These are phyloP conservation scores for Spatholobus suberectus DNA, from an alignment of 306 rosid species.

Conservation along the genomic window DNA sequence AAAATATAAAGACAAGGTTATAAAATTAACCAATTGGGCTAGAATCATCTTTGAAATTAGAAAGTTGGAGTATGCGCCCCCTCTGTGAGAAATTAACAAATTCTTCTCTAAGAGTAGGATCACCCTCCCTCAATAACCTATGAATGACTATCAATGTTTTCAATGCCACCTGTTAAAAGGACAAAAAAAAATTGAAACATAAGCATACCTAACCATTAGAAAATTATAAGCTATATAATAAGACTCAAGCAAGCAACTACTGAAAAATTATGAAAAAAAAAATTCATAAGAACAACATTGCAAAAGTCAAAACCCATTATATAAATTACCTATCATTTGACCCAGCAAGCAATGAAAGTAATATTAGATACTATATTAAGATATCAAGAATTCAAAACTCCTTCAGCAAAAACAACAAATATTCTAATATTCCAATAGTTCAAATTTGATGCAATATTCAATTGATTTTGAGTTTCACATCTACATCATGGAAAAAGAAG, in stretches of 20 bases:
- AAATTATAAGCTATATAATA: not conserved
- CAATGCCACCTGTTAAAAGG: constrained; percentile 67
- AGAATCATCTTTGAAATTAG: constrained; percentile 87
- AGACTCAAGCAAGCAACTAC: no score
- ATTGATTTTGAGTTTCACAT: not conserved
- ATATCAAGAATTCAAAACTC: not conserved
- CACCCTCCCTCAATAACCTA: constrained; percentile 80
- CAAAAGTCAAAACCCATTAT: not conserved
- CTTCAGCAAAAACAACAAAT: not conserved
- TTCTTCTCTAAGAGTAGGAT: constrained; percentile 82
- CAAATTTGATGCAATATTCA: not conserved
- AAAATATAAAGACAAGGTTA: constrained; percentile 17
- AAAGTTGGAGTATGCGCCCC: constrained; percentile 75
- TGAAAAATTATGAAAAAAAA: not conserved
- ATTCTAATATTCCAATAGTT: not conserved
- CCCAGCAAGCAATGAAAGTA: not conserved
- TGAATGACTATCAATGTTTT: constrained; percentile 76
- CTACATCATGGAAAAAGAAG: not conserved
- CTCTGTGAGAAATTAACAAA: constrained; percentile 70
- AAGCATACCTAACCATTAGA: not conserved
- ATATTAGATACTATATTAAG: not conserved
- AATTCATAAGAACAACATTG: not conserved
- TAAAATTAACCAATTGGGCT: constrained; percentile 74
- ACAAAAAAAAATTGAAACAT: constrained; percentile 7
- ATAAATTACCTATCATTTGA: not conserved